These are phyloP conservation scores for Melanopsichium pennsylvanicum DNA, from an alignment of 1,284 basidiomycete genomes.

Conservation along the genomic window DNA sequence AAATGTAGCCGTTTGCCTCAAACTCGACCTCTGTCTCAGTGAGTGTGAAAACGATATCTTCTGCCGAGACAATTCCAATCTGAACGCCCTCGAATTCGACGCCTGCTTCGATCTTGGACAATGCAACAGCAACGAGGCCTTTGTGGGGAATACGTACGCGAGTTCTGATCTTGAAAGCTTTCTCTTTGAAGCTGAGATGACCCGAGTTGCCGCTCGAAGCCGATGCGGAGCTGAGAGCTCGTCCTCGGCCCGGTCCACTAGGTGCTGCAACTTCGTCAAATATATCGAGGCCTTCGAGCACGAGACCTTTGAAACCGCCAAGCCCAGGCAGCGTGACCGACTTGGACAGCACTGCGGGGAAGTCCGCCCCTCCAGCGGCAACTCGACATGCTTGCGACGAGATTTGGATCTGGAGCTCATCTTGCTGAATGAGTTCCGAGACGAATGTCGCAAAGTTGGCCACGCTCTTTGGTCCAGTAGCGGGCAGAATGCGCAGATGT, in stretches of 20 bases:
- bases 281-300: slow-evolving; percentile 40
- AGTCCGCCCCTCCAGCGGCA: slow-evolving; percentile 50
- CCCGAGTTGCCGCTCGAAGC: slow-evolving; percentile 26
- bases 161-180: slow-evolving; percentile 35
- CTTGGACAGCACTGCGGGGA: slow-evolving; percentile 41
- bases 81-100: slow-evolving; percentile 39
- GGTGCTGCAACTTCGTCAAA: slow-evolving; percentile 49
- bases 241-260: slow-evolving; percentile 31
- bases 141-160: slow-evolving; percentile 29
- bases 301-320: slow-evolving; percentile 44
- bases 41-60: slow-evolving; percentile 41
- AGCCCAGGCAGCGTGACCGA: slow-evolving; percentile 42
- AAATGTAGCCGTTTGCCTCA: slow-evolving; percentile 36
- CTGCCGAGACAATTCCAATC: slow-evolving; percentile 38
- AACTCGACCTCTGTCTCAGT: slow-evolving; percentile 26
- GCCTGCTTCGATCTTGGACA: slow-evolving; percentile 42
- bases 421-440: slow-evolving; percentile 30
- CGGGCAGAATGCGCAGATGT: slow-evolving; percentile 28
- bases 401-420: slow-evolving; percentile 21
- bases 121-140: slow-evolving; percentile 22
- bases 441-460: slow-evolving; percentile 49
- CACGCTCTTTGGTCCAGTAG: slow-evolving; percentile 21
- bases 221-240: slow-evolving; percentile 34
- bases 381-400: slow-evolving; percentile 35
- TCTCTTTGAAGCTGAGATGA: slow-evolving; percentile 12